A percentile compares a stretch with the other conserved stretches of the same genome.
Conservation (phyloP, 2,329 filamentous ascomycete species). For the Cercospora beticola region DNA sequence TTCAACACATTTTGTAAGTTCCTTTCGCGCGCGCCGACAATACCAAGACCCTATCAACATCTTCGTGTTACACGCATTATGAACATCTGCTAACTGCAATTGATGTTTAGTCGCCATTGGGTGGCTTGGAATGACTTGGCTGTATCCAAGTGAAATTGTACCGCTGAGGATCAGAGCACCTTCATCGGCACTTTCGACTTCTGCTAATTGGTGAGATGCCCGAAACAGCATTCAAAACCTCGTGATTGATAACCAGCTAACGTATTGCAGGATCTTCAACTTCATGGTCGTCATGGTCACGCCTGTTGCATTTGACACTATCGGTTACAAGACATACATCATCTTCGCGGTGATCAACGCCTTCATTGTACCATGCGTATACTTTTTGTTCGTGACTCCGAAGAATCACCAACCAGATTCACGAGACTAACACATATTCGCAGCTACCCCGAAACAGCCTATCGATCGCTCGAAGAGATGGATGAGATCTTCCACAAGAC, state of each 20-base stretch:
- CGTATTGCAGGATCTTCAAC: conserved; percentile 36
- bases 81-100: background rate
- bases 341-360: conserved; percentile 66
- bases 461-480: conserved; percentile 66
- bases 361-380: conserved; percentile 53
- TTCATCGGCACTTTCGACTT: conserved; percentile 44
- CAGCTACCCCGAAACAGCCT: conserved; percentile 58
- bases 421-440: background rate
- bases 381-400: conserved; percentile 25
- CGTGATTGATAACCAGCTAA: conserved; percentile 18
- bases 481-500: conserved; percentile 63
- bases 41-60: background rate
- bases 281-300: conserved; percentile 56
- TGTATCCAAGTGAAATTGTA: conserved; percentile 36
- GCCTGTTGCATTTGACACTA: conserved; percentile 56
- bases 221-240: conserved; percentile 29
- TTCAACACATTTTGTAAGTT: conserved; percentile 38
- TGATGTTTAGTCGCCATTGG: conserved; percentile 33
- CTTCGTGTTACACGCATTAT: background rate
- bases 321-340: conserved; percentile 38
- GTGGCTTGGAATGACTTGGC: conserved; percentile 39
- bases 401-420: background rate
- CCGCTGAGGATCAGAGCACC: conserved; percentile 39
- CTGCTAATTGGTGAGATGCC: conserved; percentile 37
- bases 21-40: too few relatives aligned